These are phyloP conservation scores for Pythium biforme DNA, from an alignment of 352 stramenopile species.

Conservation along the genomic window DNA sequence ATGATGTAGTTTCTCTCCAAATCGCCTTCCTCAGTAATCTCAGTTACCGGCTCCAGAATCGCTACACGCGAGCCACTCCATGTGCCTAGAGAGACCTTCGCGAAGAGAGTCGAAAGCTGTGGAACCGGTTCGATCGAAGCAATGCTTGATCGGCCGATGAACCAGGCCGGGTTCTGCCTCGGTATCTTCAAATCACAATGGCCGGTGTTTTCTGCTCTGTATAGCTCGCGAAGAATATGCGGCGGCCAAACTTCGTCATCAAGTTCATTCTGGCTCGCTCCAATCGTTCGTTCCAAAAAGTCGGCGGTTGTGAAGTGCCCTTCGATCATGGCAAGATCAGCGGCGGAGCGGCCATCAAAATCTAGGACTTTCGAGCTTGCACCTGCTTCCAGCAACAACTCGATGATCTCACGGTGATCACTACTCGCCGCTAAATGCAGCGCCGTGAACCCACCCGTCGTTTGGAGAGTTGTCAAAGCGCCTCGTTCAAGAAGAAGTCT, in stretches of 20 bases:
- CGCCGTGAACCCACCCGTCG: not conserved
- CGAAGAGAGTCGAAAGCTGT: not conserved
- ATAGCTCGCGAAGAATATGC: not conserved
- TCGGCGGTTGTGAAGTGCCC: not conserved
- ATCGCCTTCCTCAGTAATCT: too few relatives aligned
- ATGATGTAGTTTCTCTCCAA: too few relatives aligned
- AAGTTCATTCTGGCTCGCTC: not conserved
- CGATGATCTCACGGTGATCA: not conserved
- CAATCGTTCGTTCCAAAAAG: not conserved
- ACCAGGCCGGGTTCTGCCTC: not conserved
- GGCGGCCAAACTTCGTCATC: not conserved
- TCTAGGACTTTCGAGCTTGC: not conserved
- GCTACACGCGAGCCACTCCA: not conserved
- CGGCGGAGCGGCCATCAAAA: not conserved
- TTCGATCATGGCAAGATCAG: not conserved
- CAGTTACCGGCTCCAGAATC: not conserved
- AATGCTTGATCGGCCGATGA: slow-evolving; percentile 1
- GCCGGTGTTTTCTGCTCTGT: not conserved
- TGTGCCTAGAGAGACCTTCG: not conserved
- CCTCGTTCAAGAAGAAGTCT: not conserved
- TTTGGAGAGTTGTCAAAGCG: not conserved
- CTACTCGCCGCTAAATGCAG: not conserved
- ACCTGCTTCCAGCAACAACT: not conserved
- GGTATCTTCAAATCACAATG: not conserved
- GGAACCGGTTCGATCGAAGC: not conserved